phyloP scores from a whole-genome alignment of 2,329 filamentous ascomycete species.

The Venturia asperata region DNA sequence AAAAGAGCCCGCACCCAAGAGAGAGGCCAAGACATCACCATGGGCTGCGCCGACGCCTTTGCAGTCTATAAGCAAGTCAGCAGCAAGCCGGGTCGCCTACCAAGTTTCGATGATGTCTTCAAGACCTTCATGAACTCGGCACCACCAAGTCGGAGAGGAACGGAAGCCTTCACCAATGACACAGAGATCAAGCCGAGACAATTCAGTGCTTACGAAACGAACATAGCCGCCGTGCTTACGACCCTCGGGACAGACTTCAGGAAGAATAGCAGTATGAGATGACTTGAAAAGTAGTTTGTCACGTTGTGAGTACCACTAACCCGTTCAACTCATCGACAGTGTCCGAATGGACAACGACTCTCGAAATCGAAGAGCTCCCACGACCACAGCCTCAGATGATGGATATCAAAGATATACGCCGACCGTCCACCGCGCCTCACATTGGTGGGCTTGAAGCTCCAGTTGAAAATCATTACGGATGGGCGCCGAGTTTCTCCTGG shows the following conservation, averaged over 20 bases:
- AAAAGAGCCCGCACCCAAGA: constrained; percentile 9
- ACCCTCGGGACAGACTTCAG: constrained; percentile 10
- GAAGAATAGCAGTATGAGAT: constrained; percentile 9
- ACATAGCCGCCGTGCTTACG: constrained; percentile 17
- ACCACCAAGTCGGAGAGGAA: constrained; percentile 12
- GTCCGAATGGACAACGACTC: not conserved
- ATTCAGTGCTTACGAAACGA: constrained; percentile 19
- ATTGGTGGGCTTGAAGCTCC: not conserved
- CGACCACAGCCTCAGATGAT: constrained; percentile 11
- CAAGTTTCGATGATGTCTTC: constrained; percentile 17
- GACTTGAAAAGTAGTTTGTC: not conserved
- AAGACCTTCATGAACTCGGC: not conserved
- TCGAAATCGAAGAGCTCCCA: not conserved
- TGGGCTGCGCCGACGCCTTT: constrained; percentile 14
- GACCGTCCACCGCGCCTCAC: not conserved
- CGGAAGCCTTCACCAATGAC: constrained; percentile 7
- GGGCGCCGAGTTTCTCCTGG: not conserved
- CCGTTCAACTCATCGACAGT: not conserved
- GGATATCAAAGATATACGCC: constrained; percentile 1
- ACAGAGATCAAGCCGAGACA: constrained; percentile 7
- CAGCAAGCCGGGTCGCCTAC: not conserved
- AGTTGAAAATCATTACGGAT: not conserved
- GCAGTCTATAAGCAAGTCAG: constrained; percentile 14
- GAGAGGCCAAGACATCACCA: not conserved
- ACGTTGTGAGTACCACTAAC: constrained; percentile 5